Evolutionary conservation across 768 basidiomycete species (phyloP).

Genomic region (Tylopilus cervinicoccineus): DNA sequence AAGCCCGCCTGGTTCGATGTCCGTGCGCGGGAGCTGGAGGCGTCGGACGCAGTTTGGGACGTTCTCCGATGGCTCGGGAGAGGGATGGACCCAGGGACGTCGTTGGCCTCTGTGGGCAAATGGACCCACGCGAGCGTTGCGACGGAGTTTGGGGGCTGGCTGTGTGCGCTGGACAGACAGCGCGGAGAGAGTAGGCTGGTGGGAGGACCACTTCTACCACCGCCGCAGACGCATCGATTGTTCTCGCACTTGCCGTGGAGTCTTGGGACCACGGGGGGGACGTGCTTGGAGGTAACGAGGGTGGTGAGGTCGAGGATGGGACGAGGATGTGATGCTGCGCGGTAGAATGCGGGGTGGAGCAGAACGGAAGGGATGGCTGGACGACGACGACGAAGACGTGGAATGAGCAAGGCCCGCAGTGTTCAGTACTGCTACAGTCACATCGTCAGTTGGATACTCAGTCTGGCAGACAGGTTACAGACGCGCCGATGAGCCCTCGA

Average conservation of each 20-base stretch:
- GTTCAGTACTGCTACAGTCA: too few species aligned
- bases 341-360: conserved; percentile 24
- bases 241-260: conserved; percentile 55
- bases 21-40: conserved; percentile 53
- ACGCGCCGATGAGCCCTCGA: too few species aligned
- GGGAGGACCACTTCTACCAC: neutral
- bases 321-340: conserved; percentile 31
- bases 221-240: conserved; percentile 36
- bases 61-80: conserved; percentile 53
- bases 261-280: conserved; percentile 22
- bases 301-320: conserved; percentile 25
- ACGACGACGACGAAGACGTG: conserved; percentile 51
- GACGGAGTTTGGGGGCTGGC: conserved; percentile 54
- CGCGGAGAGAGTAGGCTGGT: neutral
- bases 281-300: conserved; percentile 28
- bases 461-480: too few species aligned
- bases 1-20: conserved; percentile 86
- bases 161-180: conserved; percentile 44
- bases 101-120: conserved; percentile 27
- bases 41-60: conserved; percentile 54
- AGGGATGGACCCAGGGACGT: conserved; percentile 4
- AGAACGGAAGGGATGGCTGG: conserved; percentile 47
- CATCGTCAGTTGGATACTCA: too few species aligned
- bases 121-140: conserved; percentile 54
- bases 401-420: too few species aligned